Percentiles rank a stretch among this genome's conserved stretches.
phyloP scores from a whole-genome alignment of 2,329 filamentous ascomycete genomes.

The Colletotrichum magnum region DNA sequence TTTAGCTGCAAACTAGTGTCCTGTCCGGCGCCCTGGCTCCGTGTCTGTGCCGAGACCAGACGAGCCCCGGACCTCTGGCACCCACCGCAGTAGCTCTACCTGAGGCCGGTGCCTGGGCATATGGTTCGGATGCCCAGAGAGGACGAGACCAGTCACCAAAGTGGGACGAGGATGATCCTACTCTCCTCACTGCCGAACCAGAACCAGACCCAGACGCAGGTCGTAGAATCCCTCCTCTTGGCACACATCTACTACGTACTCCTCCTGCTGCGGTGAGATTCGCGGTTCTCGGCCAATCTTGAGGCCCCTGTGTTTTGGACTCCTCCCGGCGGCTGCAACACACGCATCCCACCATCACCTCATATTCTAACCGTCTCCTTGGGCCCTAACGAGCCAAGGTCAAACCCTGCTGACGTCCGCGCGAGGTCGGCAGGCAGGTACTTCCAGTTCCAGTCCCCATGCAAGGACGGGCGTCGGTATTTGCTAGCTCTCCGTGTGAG shows the following conservation, averaged over 20 bases:
- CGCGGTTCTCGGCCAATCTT: slow-evolving; percentile 29
- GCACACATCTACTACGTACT: not conserved
- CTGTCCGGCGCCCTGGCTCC: slow-evolving; percentile 32
- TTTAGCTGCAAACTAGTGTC: slow-evolving; percentile 37
- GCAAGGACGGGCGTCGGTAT: slow-evolving; percentile 38
- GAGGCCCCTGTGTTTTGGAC: slow-evolving; percentile 35
- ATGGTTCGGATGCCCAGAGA: slow-evolving; percentile 31
- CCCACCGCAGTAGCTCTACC: slow-evolving; percentile 23
- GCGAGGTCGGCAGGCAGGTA: not conserved
- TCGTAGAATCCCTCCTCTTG: slow-evolving; percentile 10
- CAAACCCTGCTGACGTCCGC: slow-evolving; percentile 33
- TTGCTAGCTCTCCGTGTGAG: slow-evolving; percentile 34
- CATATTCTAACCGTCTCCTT: slow-evolving; percentile 37
- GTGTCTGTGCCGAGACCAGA: slow-evolving; percentile 38
- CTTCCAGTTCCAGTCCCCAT: slow-evolving; percentile 16
- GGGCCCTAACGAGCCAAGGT: slow-evolving; percentile 35
- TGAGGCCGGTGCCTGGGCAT: slow-evolving; percentile 34
- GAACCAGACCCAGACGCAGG: not conserved
- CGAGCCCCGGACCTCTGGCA: slow-evolving; percentile 31
- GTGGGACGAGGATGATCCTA: slow-evolving; percentile 30
- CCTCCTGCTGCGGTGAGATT: slow-evolving; percentile 14
- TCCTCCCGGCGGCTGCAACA: slow-evolving; percentile 32
- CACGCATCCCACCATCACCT: slow-evolving; percentile 27
- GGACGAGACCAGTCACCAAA: slow-evolving; percentile 1
- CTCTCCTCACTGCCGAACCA: not conserved